phyloP scores from a whole-genome alignment of 495 filamentous ascomycete species.

The Hypoxylon lienhwacheense region DNA sequence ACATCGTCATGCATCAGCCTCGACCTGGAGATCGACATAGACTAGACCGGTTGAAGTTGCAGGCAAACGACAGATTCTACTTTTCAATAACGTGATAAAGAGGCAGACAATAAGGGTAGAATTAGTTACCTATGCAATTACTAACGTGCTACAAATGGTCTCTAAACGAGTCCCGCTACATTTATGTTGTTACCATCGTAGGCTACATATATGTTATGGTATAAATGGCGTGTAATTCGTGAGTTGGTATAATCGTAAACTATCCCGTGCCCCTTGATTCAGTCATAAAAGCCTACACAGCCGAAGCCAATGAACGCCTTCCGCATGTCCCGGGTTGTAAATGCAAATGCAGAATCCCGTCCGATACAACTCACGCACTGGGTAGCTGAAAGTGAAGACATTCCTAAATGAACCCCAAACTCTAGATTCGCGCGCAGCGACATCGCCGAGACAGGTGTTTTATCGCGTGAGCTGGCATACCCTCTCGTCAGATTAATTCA shows the following conservation, averaged over 20 bases:
- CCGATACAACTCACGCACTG: not conserved
- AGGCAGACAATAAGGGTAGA: not conserved
- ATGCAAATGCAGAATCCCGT: slow-evolving; percentile 10
- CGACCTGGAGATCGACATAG: slow-evolving; percentile 3
- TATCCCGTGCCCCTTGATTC: not conserved
- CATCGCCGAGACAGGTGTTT: too few relatives aligned
- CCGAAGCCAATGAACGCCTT: slow-evolving; percentile 11
- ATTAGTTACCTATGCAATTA: too few relatives aligned
- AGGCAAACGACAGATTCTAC: not conserved
- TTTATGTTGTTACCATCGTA: slow-evolving; percentile 2
- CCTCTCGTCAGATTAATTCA: slow-evolving; percentile 33
- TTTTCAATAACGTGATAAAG: not conserved
- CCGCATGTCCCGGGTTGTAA: slow-evolving; percentile 1
- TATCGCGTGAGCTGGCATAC: not conserved
- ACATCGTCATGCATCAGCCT: slow-evolving; percentile 1
- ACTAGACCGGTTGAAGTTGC: not conserved
- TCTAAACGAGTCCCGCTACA: too few relatives aligned
- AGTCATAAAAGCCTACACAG: slow-evolving; percentile 5
- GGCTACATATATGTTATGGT: slow-evolving; percentile 7
- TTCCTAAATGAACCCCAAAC: too few relatives aligned
- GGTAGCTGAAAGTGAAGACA: not conserved
- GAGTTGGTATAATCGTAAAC: slow-evolving; percentile 18
- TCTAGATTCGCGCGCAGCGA: too few relatives aligned
- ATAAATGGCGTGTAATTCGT: slow-evolving; percentile 16
- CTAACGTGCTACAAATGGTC: too few relatives aligned